Evolutionary conservation across 371 early-diverging fungal species (phyloP).

Genomic region (Apophysomyces trapeziformis): DNA sequence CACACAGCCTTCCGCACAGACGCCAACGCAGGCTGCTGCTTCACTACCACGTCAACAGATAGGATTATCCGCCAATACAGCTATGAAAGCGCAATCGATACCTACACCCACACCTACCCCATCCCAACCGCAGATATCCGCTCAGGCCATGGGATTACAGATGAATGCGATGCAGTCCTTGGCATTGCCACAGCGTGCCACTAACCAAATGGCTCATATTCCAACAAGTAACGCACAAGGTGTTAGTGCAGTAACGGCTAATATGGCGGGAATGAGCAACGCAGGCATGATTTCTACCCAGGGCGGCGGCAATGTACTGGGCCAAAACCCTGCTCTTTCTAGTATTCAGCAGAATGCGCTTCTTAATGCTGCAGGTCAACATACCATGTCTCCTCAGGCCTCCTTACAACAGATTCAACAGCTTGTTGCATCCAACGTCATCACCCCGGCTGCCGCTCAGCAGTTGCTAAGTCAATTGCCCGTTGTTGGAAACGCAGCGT

Average conservation of each 20-base stretch:
- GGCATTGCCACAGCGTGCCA: conserved; percentile 34
- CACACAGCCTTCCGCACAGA: conserved; percentile 30
- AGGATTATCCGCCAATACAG: too few relatives aligned
- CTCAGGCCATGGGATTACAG: conserved; percentile 4
- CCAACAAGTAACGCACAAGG: conserved; percentile 21
- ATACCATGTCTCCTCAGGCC: conserved; percentile 22
- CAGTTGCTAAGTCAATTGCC: conserved; percentile 36
- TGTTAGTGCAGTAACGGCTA: conserved; percentile 16
- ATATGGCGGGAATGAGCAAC: conserved; percentile 16
- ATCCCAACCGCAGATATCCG: conserved; percentile 10
- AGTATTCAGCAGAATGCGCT: conserved; percentile 29
- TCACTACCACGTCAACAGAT: conserved; percentile 28
- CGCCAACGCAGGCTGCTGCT: conserved; percentile 31
- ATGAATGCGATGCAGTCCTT: conserved; percentile 29
- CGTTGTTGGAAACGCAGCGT: conserved; percentile 20
- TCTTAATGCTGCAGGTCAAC: conserved; percentile 27
- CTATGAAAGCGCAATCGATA: too few relatives aligned
- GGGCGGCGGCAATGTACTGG: conserved; percentile 13
- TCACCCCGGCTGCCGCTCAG: conserved; percentile 37
- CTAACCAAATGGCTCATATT: conserved; percentile 22
- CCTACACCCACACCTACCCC: background rate
- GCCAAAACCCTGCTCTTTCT: conserved; percentile 10
- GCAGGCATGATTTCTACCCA: conserved; percentile 15
- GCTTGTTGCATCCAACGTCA: conserved; percentile 28
- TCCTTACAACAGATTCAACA: conserved; percentile 42